Conservation (phyloP, 192 early-diverging fungal species). For the Coemansia guatemalensis region DNA sequence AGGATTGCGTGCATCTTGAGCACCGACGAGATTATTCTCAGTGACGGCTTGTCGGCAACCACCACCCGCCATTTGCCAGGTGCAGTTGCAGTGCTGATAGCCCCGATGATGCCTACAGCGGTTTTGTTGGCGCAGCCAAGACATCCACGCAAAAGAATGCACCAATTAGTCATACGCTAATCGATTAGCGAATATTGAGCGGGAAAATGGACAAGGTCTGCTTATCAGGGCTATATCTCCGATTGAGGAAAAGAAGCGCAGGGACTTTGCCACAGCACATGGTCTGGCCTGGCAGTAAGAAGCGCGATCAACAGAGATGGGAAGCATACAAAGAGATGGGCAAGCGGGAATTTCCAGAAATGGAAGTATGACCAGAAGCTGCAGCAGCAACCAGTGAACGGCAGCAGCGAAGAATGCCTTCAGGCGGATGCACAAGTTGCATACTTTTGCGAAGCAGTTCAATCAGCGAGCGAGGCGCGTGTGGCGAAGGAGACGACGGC, state of each 20-base stretch:
- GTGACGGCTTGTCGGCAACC: constrained; percentile 47
- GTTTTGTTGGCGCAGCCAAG: background rate
- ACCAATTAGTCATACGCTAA: constrained; percentile 3
- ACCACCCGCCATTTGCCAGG: constrained; percentile 51
- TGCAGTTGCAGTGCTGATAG: constrained; percentile 34
- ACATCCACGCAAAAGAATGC: background rate
- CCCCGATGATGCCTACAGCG: constrained; percentile 41
- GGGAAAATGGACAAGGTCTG: background rate
- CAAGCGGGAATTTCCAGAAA: background rate
- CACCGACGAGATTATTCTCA: constrained; percentile 48
- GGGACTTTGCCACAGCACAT: background rate
- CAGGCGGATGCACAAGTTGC: background rate
- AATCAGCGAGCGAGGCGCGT: constrained; percentile 26
- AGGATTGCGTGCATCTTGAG: constrained; percentile 51
- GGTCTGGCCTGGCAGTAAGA: background rate
- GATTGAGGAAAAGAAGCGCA: background rate
- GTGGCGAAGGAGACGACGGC: background rate
- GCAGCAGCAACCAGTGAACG: background rate
- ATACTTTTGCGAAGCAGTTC: constrained; percentile 43
- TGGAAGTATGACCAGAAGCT: background rate
- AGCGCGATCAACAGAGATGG: background rate
- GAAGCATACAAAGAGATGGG: background rate
- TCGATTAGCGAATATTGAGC: background rate
- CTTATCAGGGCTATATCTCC: background rate
- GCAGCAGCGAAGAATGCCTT: background rate